Evolutionary conservation across 805 yeast species (phyloP), one percentile per base, ranked within the genome.

Genomic region (Wickerhamiella kurtzmanii): DNA sequence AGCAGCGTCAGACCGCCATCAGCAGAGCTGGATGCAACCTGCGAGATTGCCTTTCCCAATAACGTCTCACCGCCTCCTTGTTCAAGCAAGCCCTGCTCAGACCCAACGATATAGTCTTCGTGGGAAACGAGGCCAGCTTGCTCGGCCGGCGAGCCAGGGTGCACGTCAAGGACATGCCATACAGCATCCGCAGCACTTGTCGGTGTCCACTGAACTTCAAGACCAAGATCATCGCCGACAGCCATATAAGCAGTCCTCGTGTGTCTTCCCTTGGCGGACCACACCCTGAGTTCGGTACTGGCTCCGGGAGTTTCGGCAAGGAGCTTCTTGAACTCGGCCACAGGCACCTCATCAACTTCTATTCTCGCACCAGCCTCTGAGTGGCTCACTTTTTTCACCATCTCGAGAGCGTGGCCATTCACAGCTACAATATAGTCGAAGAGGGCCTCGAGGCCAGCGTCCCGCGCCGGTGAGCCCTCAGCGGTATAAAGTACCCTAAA

Each of bases 341-440:
- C 44, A 6, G 56, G 58, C 39, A 50, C 43, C 44, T 46, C 46
- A 45, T 49, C 56, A n/a, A 50, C 53, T 35, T 43, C 25, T n/a
- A 50, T 39, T 11, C 22, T 25, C 17, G 37, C 32, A 17, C 35
- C 37, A 9, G 41, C 37, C 11, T 35, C 41, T 9, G 44, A 13
- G 11, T 22, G 35, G 37, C 37, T 22, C 43, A 22, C 41, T 37
- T 25, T 38, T 13, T n/a, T 16, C n/a, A 16, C 44, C 9, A 32
- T 20, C 36, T 48, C 52, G 22, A 78, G 56, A 17, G 81, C 82
- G 52, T 75, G 80, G 41, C 83, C 85, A 55, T 89, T 84, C 48
- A 87, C 68, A 1, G 82, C 81, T n/a, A 86, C 72, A 35, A 89
- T 76, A 60, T 73, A 89, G 61, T 89, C 98, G 59, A 89, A 92